Base-by-base conservation (phyloP, 2,329 filamentous ascomycete genomes). In the Zasmidium citrigriseum region DNA sequence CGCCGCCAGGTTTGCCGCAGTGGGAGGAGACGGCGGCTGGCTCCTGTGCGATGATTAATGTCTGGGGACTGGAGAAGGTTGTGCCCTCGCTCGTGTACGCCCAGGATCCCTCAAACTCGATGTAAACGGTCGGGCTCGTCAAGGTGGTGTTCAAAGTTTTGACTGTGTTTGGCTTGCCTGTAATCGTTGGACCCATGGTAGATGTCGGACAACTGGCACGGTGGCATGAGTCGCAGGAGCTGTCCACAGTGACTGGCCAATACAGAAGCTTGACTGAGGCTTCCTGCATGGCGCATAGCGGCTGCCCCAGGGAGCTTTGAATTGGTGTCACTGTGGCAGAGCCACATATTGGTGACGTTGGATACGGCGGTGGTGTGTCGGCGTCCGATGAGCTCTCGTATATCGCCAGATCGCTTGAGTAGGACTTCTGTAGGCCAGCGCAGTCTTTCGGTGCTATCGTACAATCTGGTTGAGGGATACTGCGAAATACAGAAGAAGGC, bases 91-190 rank as follows among this genome's bases (percentile, higher is more conserved):
- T 54, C 24, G 55, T 57, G 24, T 62, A 61, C 12, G 50, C 48
- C 62, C 60, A 68, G 3, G 52, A 58, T 1, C 64, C 66, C n/a
- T 56, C 46, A 9, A 68, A 54, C 4, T 49, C 60, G 9, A 68
- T 63, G 51, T 68, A 68, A 4, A 62, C 64, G 0, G 64, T 68
- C 11, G 66, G 66, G 46, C 57, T 63, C 7, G 64, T 67, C 25
- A 68, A 38, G 4, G 66, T 68, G 3, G 55, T 60, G 21, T 63
- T 60, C 29, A 44, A 34, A 18, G 52, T 60, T 4, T 59, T 59
- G 25, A 60, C 44, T 18, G 61, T 68, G 29, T 66, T 66, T 10
- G 61, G 54, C 41, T 48, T 54, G 18, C 59, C 66, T 10, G 60
- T 47, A 4, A 64, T 62, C 23, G 63, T 67, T 10, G 56, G 54